Conservation (phyloP, 1,139 yeast genomes). For the Kluyveromyces sp. region DNA sequence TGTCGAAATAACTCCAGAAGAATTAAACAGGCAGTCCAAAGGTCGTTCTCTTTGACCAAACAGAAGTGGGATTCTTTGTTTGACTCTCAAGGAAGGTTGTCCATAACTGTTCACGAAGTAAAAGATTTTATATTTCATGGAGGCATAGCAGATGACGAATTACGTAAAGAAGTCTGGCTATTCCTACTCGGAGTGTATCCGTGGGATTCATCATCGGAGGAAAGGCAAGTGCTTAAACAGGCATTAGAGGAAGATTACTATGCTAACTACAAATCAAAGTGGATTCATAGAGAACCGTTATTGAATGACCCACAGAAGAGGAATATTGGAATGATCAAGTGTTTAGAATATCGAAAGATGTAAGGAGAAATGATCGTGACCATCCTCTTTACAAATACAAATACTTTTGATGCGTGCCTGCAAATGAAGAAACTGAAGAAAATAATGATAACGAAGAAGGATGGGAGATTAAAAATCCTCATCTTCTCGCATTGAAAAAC, state of each 20-base stretch:
- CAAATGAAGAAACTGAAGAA: conserved; percentile 45
- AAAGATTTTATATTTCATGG: conserved; percentile 85
- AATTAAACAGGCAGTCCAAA: conserved; percentile 32
- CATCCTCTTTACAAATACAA: conserved; percentile 53
- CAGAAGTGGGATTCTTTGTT: conserved; percentile 86
- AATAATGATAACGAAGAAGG: conserved; percentile 44
- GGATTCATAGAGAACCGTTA: conserved; percentile 25
- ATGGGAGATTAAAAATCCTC: conserved; percentile 57
- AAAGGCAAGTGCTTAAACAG: conserved; percentile 50
- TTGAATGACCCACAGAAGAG: conserved; percentile 47
- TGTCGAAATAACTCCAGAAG: conserved; percentile 33
- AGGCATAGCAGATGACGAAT: conserved; percentile 50
- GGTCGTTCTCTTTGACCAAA: conserved; percentile 42
- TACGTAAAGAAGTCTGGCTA: conserved; percentile 76
- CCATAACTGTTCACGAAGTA: conserved; percentile 67
- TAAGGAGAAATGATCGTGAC: conserved; percentile 82
- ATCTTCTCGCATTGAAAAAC: conserved; percentile 64
- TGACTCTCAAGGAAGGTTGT: conserved; percentile 67
- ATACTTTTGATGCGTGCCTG: conserved; percentile 31
- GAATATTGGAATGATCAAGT: conserved; percentile 85
- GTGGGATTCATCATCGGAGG: conserved; percentile 75
- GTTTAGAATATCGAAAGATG: conserved; percentile 86
- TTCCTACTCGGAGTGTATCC: conserved; percentile 77
- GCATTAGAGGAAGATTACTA: conserved; percentile 59
- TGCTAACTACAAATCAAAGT: conserved; percentile 61